Base-by-base conservation (phyloP, 2,329 filamentous ascomycete species). In the Clathrospora elynae region DNA sequence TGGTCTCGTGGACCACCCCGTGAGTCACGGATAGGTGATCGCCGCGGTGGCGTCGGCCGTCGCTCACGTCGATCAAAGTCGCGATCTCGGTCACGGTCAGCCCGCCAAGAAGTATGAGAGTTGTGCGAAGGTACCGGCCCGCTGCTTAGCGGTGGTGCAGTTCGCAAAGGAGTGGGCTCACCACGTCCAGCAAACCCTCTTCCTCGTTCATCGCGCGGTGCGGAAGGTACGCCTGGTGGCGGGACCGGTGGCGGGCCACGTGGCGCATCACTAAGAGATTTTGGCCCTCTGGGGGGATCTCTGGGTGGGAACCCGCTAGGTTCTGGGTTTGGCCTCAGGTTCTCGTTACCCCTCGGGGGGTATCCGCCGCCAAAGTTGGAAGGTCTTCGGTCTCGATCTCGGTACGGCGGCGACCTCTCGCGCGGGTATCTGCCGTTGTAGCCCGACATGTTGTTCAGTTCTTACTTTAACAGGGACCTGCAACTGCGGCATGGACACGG, bases 221-320 rank as follows among this genome's bases (percentile, higher is more conserved):
- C 70, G 37, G 68, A 61, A 31, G 70, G 66, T 12, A 63, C 51
- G 18, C 61, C 56, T 24, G 63, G 51, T 4, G 62, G 55, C 5
- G 57, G 56, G 17, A 62, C 67, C 8, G 64, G 46, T 35, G 65
- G 59, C 25, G 69, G 65, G n/a, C 65, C 64, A 37, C 73, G 68
- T 34, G 71, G 63, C 11, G 80, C 19, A 81, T 92, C 88, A 46
- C 87, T 80, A 43, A 90, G 74, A 3, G 87, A 88, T 68, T 91
- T 90, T 8, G 90, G 90, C 0, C 88, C 90, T 42, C 90, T 81
- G 3, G 90, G 90, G 2, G 88, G 85, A 51, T 95, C 88, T 47
- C 67, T 53, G 2, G 65, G 43, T 12, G 60, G 56, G 17, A 68
- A 70, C 3, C 37, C 50, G 30, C 42, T 44, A 4, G 62, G 49